Percentiles rank a stretch among this genome's conserved stretches.
Evolutionary conservation across 805 yeast genomes (phyloP).

Genomic region (Brettanomyces custersianus): DNA sequence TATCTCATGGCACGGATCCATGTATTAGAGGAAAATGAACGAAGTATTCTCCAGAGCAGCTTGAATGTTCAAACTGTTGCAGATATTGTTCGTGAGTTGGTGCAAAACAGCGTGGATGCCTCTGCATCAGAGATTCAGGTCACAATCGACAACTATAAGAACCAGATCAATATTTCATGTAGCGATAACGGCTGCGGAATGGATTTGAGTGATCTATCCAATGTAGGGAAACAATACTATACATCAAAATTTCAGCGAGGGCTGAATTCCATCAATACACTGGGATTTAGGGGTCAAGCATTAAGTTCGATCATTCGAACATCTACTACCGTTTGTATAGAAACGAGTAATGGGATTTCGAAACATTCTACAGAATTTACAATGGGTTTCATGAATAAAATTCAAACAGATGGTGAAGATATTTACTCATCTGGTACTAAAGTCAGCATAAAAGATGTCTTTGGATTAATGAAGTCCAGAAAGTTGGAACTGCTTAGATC

Average conservation of each 20-base stretch:
- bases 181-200: constrained; percentile 73
- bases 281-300: constrained; percentile 74
- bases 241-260: constrained; percentile 48
- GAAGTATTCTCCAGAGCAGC: background rate
- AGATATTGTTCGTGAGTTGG: constrained; percentile 38
- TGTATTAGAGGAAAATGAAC: background rate
- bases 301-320: constrained; percentile 42
- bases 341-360: too few species aligned
- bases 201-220: constrained; percentile 32
- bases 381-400: too few species aligned
- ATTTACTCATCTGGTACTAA: too few species aligned
- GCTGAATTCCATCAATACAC: constrained; percentile 30
- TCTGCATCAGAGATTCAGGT: constrained; percentile 31
- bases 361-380: too few species aligned
- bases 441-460: too few species aligned
- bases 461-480: too few species aligned
- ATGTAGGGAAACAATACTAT: constrained; percentile 37
- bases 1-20: background rate
- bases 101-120: constrained; percentile 51
- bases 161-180: constrained; percentile 27
- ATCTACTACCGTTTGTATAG: too few species aligned
- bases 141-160: constrained; percentile 19
- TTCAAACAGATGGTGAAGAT: too few species aligned
- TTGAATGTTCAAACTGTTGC: constrained; percentile 25
- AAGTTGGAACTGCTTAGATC: too few species aligned